phyloP scores from a whole-genome alignment of 2,329 filamentous ascomycete genomes.

The Cladosporium sp. region DNA sequence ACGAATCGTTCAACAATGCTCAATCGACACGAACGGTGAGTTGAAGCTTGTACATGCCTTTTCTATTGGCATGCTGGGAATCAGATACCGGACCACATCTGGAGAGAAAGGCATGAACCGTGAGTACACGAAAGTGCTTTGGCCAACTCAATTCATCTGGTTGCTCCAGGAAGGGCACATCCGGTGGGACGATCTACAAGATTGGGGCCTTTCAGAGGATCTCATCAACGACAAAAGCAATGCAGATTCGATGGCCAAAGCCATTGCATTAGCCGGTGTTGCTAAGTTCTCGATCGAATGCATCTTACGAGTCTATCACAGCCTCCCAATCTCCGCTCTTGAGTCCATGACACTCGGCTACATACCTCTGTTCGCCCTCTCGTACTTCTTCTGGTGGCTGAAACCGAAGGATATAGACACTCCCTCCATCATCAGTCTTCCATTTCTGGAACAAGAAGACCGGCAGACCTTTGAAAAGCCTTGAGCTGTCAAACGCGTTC shows the following conservation, averaged over 20 bases:
- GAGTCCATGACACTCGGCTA: slow-evolving; percentile 37
- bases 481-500: slow-evolving; percentile 27
- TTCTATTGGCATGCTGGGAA: slow-evolving; percentile 34
- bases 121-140: slow-evolving; percentile 24
- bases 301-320: slow-evolving; percentile 29
- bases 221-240: slow-evolving; percentile 33
- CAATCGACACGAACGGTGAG: slow-evolving; percentile 21
- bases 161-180: slow-evolving; percentile 28
- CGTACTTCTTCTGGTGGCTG: slow-evolving; percentile 35
- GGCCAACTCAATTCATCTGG: slow-evolving; percentile 34
- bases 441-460: slow-evolving; percentile 24
- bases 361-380: slow-evolving; percentile 33
- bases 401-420: slow-evolving; percentile 36
- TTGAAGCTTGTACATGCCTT: slow-evolving; percentile 31
- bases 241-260: slow-evolving; percentile 30
- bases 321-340: slow-evolving; percentile 32
- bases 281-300: slow-evolving; percentile 32
- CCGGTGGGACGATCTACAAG: slow-evolving; percentile 26
- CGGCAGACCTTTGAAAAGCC: slow-evolving; percentile 23
- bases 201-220: slow-evolving; percentile 27
- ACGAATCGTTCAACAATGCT: slow-evolving; percentile 27
- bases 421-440: slow-evolving; percentile 28
- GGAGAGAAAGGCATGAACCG: background rate
- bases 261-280: slow-evolving; percentile 29
- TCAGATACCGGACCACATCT: slow-evolving; percentile 26